Conservation (phyloP, 2,329 filamentous ascomycete genomes). For the Pseudopyricularia javanii region DNA sequence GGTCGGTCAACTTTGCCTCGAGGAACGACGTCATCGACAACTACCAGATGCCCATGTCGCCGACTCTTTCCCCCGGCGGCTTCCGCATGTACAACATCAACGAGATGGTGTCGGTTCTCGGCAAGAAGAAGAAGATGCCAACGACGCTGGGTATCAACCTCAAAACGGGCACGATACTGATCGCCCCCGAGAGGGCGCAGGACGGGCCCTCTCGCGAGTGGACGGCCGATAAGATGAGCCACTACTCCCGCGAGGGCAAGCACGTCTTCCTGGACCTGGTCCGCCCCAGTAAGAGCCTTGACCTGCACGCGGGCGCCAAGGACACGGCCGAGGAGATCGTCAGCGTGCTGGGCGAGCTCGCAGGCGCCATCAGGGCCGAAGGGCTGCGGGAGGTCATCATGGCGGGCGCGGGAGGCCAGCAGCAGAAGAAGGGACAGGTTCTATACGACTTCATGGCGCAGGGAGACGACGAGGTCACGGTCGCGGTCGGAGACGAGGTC, state of each 20-base stretch:
- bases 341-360: constrained; percentile 72
- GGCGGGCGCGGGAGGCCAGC: constrained; percentile 54
- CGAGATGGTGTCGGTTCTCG: constrained; percentile 94
- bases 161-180: constrained; percentile 76
- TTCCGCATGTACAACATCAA: constrained; percentile 96
- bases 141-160: constrained; percentile 93
- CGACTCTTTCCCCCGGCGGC: constrained; percentile 57
- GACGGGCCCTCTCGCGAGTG: constrained; percentile 85
- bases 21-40: constrained; percentile 20
- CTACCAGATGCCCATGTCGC: constrained; percentile 6
- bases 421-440: constrained; percentile 72
- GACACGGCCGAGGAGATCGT: constrained; percentile 95
- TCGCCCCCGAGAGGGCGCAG: constrained; percentile 72
- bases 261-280: constrained; percentile 94
- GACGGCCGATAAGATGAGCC: constrained; percentile 89
- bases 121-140: constrained; percentile 95
- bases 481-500: constrained; percentile 81
- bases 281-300: constrained; percentile 82
- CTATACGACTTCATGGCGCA: constrained; percentile 96
- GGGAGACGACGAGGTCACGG: constrained; percentile 91
- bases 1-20: constrained; percentile 10
- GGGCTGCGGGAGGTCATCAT: constrained; percentile 75
- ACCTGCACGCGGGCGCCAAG: constrained; percentile 95
- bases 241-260: constrained; percentile 96
- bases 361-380: constrained; percentile 74